Base-by-base conservation (phyloP, 805 yeast genomes). In the Myxozyma neotropica region DNA sequence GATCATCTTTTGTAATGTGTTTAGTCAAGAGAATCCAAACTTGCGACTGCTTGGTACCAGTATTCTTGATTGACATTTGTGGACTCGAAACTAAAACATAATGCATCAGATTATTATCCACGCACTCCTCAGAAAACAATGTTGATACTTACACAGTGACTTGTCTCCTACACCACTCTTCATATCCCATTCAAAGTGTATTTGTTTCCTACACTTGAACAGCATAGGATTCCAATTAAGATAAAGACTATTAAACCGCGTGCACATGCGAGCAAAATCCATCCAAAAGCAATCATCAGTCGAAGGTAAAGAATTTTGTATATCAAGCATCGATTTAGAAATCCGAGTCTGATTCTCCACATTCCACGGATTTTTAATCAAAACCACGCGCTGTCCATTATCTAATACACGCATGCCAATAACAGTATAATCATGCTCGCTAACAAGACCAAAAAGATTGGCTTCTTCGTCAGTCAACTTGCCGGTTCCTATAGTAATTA, bases 401-500 rank as follows among this genome's bases (percentile, higher is more conserved):
- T 60, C 68, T 4, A 64, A 62, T 6, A 59, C 63, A 26, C 67
- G 59, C 33, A 83, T 54, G n/a, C 74, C 80, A 1, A 78, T 58
- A 0, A 89, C 74, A 0, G 88, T 78, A 69, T 89, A 90, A 71
- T 90, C 96, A 72, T 90, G 96, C 38, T 80, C 76, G 2, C 85
- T 73, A 0, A 81, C 74, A 31, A 88, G 72, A 1, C 74, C 72
- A 35, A 75, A 70, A 12, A 27, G 71, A 62, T 4, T 64, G n/a
- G 44, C 79, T 68, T 53, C 78, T 69, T 46, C 71, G 63, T 24
- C 67, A 44, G 66, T 49, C 19, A 81, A 35, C 10, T 38, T 47
- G 6, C 85, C 88, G 0, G 95, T 87, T 0, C 96, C 96, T 0
- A 88, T 56, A 1, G 92, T 88, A 13, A 89, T 48, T 31, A 85